These are phyloP conservation scores for Oidiodendron maius DNA, from an alignment of 495 filamentous ascomycete species.

Conservation along the genomic window DNA sequence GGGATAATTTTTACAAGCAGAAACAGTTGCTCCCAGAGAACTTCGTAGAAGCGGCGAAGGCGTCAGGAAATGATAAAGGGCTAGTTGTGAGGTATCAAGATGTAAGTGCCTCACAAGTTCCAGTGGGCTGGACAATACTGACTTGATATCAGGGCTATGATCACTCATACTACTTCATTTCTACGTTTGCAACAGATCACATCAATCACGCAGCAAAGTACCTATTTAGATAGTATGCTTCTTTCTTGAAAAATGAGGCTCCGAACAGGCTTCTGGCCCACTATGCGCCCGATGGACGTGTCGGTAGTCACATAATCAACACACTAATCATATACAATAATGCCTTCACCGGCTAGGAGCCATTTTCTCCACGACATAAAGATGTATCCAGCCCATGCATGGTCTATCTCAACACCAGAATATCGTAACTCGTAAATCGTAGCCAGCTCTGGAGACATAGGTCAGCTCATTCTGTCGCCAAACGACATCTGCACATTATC, in stretches of 20 bases:
- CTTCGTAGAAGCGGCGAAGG: slow-evolving; percentile 71
- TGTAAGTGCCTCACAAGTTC: slow-evolving; percentile 28
- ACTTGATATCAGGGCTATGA: slow-evolving; percentile 64
- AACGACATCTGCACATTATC: slow-evolving; percentile 27
- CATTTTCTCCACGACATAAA: no score
- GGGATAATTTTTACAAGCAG: slow-evolving; percentile 93
- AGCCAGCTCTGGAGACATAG: neutral
- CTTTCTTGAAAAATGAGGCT: no score
- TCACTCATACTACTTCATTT: slow-evolving; percentile 94
- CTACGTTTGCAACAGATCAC: slow-evolving; percentile 84
- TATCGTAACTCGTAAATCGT: slow-evolving; percentile 20
- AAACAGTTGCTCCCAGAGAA: slow-evolving; percentile 92
- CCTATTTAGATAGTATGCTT: slow-evolving; percentile 35
- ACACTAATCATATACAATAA: no score
- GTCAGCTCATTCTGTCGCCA: slow-evolving; percentile 14
- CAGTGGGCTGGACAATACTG: neutral
- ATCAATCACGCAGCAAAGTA: slow-evolving; percentile 86
- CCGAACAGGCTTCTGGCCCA: no score
- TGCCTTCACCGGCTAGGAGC: no score
- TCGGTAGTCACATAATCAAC: no score
- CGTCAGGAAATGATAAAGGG: slow-evolving; percentile 58
- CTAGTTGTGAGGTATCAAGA: slow-evolving; percentile 76
- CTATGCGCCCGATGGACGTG: no score
- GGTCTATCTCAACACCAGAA: no score
- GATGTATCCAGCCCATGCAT: no score